These are phyloP conservation scores for Tolypocladium amazonense DNA, from an alignment of 2,329 filamentous ascomycete species.

Conservation along the genomic window DNA sequence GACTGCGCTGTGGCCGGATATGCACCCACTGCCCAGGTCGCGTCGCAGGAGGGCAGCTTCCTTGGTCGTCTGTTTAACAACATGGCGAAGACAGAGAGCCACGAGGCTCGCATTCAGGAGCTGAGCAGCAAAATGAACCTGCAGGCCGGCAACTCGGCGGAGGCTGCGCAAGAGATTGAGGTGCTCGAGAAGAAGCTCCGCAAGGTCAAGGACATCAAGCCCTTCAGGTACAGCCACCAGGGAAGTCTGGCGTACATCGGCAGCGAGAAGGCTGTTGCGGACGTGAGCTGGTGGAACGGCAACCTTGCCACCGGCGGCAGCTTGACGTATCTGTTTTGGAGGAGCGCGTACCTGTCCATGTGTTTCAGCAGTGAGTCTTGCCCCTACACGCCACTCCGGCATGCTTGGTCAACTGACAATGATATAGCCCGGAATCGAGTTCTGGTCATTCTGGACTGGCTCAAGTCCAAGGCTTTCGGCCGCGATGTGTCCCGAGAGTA, in stretches of 20 bases:
- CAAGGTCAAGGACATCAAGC: constrained; percentile 87
- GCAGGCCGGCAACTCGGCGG: constrained; percentile 54
- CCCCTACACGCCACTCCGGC: neutral
- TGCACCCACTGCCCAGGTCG: constrained; percentile 93
- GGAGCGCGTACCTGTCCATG: constrained; percentile 97
- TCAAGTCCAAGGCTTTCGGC: constrained; percentile 94
- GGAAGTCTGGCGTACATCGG: constrained; percentile 96
- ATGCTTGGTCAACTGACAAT: constrained; percentile 6
- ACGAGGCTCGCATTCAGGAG: constrained; percentile 64
- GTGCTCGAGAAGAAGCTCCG: constrained; percentile 75
- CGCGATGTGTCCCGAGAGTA: constrained; percentile 86
- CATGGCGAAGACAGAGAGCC: constrained; percentile 85
- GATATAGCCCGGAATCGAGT: constrained; percentile 77
- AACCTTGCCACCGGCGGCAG: constrained; percentile 91
- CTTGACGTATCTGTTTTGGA: constrained; percentile 97
- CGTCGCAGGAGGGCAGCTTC: constrained; percentile 90
- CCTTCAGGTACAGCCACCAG: constrained; percentile 98
- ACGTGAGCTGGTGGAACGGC: constrained; percentile 94
- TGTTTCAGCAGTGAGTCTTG: constrained; percentile 89
- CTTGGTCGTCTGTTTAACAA: constrained; percentile 95
- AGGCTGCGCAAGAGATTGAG: constrained; percentile 66
- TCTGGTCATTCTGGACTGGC: constrained; percentile 86
- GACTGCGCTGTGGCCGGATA: constrained; percentile 98
- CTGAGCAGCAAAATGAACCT: constrained; percentile 55
- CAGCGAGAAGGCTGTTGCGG: constrained; percentile 93